Conservation (phyloP, 2,329 filamentous ascomycete species). For the Penicillium concentricum region DNA sequence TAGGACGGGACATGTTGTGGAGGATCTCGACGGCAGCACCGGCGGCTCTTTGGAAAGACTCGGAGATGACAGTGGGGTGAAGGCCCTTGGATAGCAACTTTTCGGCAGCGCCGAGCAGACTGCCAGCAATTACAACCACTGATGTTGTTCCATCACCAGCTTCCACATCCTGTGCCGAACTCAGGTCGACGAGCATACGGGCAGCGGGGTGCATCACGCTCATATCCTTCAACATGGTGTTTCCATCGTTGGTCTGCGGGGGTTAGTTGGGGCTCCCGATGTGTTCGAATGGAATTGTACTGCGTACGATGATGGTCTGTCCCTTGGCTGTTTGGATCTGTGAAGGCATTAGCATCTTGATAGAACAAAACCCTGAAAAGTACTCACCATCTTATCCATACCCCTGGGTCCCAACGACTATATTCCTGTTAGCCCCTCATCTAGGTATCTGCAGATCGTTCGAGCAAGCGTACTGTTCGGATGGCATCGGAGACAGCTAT, state of each 20-base stretch:
- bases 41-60: constrained; percentile 94
- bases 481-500: constrained; percentile 95
- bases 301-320: constrained; percentile 80
- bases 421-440: constrained; percentile 42
- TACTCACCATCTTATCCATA: constrained; percentile 89
- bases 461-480: constrained; percentile 62
- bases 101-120: constrained; percentile 89
- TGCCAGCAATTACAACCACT: constrained; percentile 96
- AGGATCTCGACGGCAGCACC: constrained; percentile 84
- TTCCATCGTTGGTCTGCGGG: constrained; percentile 84
- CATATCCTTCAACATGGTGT: constrained; percentile 99
- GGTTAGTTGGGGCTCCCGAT: constrained; percentile 29
- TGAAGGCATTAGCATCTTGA: constrained; percentile 23
- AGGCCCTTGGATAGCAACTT: constrained; percentile 86
- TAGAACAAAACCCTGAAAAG: not conserved
- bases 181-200: constrained; percentile 98
- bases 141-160: constrained; percentile 98
- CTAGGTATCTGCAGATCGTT: constrained; percentile 14
- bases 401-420: constrained; percentile 87
- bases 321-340: constrained; percentile 91
- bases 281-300: constrained; percentile 11
- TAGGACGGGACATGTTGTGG: constrained; percentile 93
- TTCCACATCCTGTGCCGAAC: constrained; percentile 95
- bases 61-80: constrained; percentile 95
- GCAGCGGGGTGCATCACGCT: constrained; percentile 98